Conservation (phyloP, 768 basidiomycete species). For the Pisolithus albus region DNA sequence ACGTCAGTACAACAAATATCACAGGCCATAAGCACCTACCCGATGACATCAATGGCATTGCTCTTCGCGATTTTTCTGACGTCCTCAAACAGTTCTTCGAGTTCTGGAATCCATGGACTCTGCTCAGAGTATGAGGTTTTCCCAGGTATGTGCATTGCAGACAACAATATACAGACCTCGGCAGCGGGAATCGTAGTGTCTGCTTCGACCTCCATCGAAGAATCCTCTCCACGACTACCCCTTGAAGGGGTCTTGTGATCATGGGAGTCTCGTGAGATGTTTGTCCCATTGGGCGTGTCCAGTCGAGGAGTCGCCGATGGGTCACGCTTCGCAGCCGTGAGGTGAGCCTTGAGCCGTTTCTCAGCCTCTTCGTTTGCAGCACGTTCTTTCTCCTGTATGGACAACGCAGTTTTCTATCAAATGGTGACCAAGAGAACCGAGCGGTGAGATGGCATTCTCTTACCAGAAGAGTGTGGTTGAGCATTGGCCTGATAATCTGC, state of each 20-base stretch:
- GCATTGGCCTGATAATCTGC: slow-evolving; percentile 85
- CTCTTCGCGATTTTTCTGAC: slow-evolving; percentile 66
- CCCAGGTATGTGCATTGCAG: too few relatives aligned
- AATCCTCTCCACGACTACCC: slow-evolving; percentile 37
- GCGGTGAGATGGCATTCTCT: slow-evolving; percentile 11
- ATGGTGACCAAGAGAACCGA: slow-evolving; percentile 6
- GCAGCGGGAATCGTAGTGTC: slow-evolving; percentile 20
- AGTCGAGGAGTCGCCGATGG: slow-evolving; percentile 54
- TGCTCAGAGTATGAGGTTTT: slow-evolving; percentile 15
- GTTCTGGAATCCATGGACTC: slow-evolving; percentile 77
- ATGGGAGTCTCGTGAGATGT: slow-evolving; percentile 21
- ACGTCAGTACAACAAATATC: slow-evolving; percentile 5
- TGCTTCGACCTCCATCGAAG: slow-evolving; percentile 48
- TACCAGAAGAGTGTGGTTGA: slow-evolving; percentile 58
- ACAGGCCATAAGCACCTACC: slow-evolving; percentile 40
- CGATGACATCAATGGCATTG: slow-evolving; percentile 57
- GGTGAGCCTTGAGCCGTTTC: slow-evolving; percentile 72
- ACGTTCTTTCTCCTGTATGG: slow-evolving; percentile 61
- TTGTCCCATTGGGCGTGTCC: slow-evolving; percentile 49
- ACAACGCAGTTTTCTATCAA: slow-evolving; percentile 51
- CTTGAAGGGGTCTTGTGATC: slow-evolving; percentile 19
- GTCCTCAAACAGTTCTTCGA: slow-evolving; percentile 68
- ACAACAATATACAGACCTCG: slow-evolving; percentile 10
- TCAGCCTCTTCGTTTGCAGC: slow-evolving; percentile 69
- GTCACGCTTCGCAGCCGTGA: slow-evolving; percentile 67